phyloP scores from a whole-genome alignment of 257 asterid species.

The Hygrophila difformis region DNA sequence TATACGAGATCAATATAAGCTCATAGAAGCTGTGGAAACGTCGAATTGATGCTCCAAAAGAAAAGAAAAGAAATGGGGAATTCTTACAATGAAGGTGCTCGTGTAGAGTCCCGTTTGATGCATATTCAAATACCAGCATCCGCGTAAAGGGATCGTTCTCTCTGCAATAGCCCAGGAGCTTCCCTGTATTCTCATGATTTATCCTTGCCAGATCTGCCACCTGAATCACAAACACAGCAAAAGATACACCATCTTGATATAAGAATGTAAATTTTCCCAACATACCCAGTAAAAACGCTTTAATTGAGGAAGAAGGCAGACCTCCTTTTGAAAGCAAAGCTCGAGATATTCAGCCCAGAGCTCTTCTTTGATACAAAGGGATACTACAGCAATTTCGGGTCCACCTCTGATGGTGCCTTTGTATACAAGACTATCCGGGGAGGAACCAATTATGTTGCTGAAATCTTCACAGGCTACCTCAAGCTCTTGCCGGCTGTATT shows the following conservation, averaged over 20 bases:
- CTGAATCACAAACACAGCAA: constrained; percentile 24
- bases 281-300: too few relatives aligned
- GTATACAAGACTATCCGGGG: constrained; percentile 68
- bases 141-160: constrained; percentile 79
- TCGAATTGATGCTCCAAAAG: neutral
- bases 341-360: constrained; percentile 84
- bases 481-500: constrained; percentile 76
- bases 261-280: too few relatives aligned
- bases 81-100: constrained; percentile 95
- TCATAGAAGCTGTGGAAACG: constrained; percentile 1
- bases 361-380: constrained; percentile 77
- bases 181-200: constrained; percentile 63
- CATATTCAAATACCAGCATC: constrained; percentile 92
- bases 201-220: constrained; percentile 86
- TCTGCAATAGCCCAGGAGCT: constrained; percentile 76
- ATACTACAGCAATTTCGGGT: constrained; percentile 79
- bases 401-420: constrained; percentile 86
- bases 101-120: constrained; percentile 83
- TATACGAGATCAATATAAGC: neutral
- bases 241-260: too few relatives aligned
- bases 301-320: too few relatives aligned
- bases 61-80: neutral
- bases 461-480: constrained; percentile 98
- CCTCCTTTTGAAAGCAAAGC: constrained; percentile 90
- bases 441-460: constrained; percentile 91